These are phyloP conservation scores for Nicotiana noctiflora DNA, from an alignment of 257 asterid genomes.

Conservation along the genomic window DNA sequence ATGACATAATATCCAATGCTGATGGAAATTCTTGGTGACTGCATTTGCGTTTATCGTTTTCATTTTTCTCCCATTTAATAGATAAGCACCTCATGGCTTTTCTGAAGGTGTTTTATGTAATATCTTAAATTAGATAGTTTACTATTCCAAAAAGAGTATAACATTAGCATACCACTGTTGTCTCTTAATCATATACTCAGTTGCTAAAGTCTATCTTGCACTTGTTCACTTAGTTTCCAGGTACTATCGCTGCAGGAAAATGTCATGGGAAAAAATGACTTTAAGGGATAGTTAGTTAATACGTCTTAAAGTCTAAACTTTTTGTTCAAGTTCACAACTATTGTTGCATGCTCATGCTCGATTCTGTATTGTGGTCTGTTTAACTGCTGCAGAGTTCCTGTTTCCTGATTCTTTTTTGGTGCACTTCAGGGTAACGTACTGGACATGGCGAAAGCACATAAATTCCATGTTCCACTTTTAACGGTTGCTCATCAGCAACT, in stretches of 20 bases:
- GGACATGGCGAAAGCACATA: conserved; percentile 63
- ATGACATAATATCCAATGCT: conserved; percentile 89
- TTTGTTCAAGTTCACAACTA: neutral
- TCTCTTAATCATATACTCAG: no score
- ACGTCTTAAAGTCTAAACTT: neutral
- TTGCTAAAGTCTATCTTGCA: no score
- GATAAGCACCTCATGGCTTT: no score
- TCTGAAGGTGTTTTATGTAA: no score
- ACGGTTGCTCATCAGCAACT: conserved; percentile 89
- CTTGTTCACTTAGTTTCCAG: no score
- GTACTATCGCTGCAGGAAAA: no score
- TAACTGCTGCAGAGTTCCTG: neutral
- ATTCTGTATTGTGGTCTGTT: neutral
- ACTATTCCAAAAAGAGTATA: no score
- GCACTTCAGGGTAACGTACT: conserved; percentile 53
- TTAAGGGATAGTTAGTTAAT: no score
- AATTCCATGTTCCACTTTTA: conserved; percentile 74
- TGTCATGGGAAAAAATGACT: no score
- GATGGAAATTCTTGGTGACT: conserved; percentile 95
- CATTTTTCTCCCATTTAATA: conserved; percentile 1
- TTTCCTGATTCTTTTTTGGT: conserved; percentile 17
- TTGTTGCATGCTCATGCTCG: neutral
- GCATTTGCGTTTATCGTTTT: neutral
- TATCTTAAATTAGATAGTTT: no score
- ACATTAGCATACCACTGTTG: no score